phyloP scores from a whole-genome alignment of 495 filamentous ascomycete species.

The Penicillium lagena region DNA sequence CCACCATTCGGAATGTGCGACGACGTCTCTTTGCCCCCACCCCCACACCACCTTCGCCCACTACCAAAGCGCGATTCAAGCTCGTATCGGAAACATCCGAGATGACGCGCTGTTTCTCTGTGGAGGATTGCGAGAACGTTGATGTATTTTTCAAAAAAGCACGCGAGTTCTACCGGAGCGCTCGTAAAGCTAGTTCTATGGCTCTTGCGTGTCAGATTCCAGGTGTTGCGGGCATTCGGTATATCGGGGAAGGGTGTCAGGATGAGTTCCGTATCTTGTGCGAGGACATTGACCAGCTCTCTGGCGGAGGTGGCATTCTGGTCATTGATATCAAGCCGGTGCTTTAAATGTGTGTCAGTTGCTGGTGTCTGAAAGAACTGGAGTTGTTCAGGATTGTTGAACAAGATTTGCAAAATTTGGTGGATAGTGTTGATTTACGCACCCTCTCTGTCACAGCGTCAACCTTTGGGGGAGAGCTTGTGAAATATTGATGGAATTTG shows the following conservation, averaged over 20 bases:
- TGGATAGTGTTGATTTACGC: background rate
- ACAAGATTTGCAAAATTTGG: background rate
- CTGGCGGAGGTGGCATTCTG: background rate
- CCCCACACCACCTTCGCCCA: too few relatives aligned
- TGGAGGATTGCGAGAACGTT: conserved; percentile 4
- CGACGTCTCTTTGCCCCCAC: background rate
- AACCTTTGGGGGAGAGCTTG: too few relatives aligned
- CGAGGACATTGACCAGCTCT: conserved; percentile 6
- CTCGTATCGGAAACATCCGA: background rate
- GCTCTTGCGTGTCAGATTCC: conserved; percentile 15
- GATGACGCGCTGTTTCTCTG: conserved; percentile 4
- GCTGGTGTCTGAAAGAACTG: background rate
- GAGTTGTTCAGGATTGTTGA: background rate
- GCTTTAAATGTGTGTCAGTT: background rate
- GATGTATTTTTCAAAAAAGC: conserved; percentile 16
- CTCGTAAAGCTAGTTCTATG: background rate
- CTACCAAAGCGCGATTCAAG: conserved; percentile 3
- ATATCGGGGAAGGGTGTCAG: conserved; percentile 12
- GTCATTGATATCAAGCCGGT: conserved; percentile 6
- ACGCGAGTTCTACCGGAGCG: conserved; percentile 8
- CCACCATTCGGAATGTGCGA: background rate
- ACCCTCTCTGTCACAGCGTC: too few relatives aligned
- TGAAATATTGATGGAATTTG: too few relatives aligned
- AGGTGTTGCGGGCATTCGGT: conserved; percentile 5
- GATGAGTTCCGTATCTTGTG: conserved; percentile 19